phyloP scores from a whole-genome alignment of 2,329 filamentous ascomycete species.

The Coniochaeta prunicola region DNA sequence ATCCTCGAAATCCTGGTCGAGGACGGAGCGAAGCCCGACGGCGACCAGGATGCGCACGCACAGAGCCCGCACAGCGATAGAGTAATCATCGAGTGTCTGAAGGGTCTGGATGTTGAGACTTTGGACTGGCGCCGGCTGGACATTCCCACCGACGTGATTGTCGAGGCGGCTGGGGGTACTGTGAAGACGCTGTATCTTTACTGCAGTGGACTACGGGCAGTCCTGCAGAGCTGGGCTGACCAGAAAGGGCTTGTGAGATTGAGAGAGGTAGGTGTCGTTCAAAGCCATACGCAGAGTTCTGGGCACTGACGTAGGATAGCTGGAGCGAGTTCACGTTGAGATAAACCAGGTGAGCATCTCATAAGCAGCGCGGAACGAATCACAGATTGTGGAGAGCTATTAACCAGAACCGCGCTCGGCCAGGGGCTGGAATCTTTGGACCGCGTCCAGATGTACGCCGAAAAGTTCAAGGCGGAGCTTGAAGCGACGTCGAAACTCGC shows the following conservation, averaged over 20 bases:
- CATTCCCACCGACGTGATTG: slow-evolving; percentile 17
- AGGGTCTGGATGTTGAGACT: slow-evolving; percentile 17
- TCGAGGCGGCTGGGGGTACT: not conserved
- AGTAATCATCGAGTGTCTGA: slow-evolving; percentile 18
- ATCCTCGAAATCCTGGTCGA: not conserved
- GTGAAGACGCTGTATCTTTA: slow-evolving; percentile 15
- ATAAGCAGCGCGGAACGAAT: not conserved
- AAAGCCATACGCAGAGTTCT: too few species aligned
- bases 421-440: not conserved
- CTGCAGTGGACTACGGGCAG: slow-evolving; percentile 23
- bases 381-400: not conserved
- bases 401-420: not conserved
- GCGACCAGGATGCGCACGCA: not conserved
- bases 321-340: slow-evolving; percentile 11
- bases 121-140: slow-evolving; percentile 23
- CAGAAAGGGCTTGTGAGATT: not conserved
- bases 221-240: slow-evolving; percentile 18
- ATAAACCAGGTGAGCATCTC: not conserved
- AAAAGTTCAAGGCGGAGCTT: not conserved
- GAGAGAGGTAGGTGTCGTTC: slow-evolving; percentile 4
- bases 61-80: slow-evolving; percentile 19
- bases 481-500: not conserved
- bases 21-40: not conserved
- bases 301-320: not conserved
- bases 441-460: not conserved